These are phyloP conservation scores for Inga oerstediana DNA, from an alignment of 306 rosid species.

Conservation along the genomic window DNA sequence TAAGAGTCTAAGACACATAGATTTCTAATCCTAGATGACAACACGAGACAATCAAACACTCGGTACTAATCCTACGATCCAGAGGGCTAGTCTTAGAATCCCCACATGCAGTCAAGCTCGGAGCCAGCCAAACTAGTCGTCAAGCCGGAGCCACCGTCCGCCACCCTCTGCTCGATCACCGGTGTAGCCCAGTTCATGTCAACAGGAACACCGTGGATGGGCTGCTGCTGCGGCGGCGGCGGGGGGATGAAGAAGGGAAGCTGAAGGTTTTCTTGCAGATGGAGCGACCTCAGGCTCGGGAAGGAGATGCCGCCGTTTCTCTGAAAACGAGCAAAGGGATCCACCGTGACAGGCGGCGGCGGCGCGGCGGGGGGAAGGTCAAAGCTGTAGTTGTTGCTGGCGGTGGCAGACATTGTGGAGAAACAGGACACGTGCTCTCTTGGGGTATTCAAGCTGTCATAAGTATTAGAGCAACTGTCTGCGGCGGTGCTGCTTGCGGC, in stretches of 20 bases:
- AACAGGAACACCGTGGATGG: conserved; percentile 10
- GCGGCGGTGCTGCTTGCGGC: conserved; percentile 38
- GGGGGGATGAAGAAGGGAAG: conserved; percentile 53
- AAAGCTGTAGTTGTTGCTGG: conserved; percentile 18
- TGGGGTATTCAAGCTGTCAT: conserved; percentile 38
- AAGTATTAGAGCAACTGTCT: conserved; percentile 55
- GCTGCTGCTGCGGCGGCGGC: conserved; percentile 28
- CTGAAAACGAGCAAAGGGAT: conserved; percentile 46
- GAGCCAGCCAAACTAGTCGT: conserved; percentile 42
- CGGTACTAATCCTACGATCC: background rate
- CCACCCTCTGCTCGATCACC: conserved; percentile 44
- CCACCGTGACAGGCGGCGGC: conserved; percentile 10
- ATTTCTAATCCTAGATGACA: background rate
- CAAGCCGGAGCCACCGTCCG: conserved; percentile 13
- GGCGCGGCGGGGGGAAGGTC: conserved; percentile 3
- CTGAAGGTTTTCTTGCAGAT: conserved; percentile 83
- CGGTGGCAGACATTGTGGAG: conserved; percentile 66
- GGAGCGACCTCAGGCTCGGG: conserved; percentile 80
- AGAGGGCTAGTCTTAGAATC: conserved; percentile 30
- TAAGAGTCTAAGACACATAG: background rate
- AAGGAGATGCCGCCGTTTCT: conserved; percentile 52
- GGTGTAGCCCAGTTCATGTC: conserved; percentile 46
- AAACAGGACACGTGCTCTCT: conserved; percentile 99
- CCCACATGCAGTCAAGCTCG: conserved; percentile 92
- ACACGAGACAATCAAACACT: background rate